A percentile compares a stretch with the other conserved stretches of the same genome.
phyloP scores from a whole-genome alignment of 495 filamentous ascomycete genomes.

The Aspergillus ostianus region DNA sequence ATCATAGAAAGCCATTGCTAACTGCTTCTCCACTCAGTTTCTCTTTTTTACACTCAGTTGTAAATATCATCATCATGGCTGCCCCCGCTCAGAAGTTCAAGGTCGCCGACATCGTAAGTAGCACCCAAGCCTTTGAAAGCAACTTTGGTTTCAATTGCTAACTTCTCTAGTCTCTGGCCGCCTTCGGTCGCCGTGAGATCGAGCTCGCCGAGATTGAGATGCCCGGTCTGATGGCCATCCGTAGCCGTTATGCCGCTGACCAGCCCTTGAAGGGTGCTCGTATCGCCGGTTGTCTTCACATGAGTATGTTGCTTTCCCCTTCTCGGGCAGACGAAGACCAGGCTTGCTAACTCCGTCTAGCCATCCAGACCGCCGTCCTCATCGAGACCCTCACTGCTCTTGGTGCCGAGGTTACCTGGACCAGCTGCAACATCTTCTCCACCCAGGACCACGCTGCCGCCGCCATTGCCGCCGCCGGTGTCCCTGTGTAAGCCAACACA shows the following conservation, averaged over 20 bases:
- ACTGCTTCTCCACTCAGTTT: slow-evolving; percentile 3
- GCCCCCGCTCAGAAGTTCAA: slow-evolving; percentile 92
- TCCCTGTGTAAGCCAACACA: slow-evolving; percentile 69
- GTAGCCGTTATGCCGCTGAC: slow-evolving; percentile 83
- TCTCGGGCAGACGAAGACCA: not conserved
- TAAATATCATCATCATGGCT: slow-evolving; percentile 35
- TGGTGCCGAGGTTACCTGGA: slow-evolving; percentile 97
- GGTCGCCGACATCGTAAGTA: slow-evolving; percentile 89
- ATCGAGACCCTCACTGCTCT: slow-evolving; percentile 94
- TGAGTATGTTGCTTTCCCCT: slow-evolving; percentile 61
- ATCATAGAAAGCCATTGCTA: slow-evolving; percentile 6
- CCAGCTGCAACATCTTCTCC: slow-evolving; percentile 97
- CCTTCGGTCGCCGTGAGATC: slow-evolving; percentile 98
- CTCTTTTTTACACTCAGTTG: slow-evolving; percentile 3
- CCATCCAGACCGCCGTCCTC: slow-evolving; percentile 98
- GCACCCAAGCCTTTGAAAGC: not conserved
- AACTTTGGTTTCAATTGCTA: not conserved
- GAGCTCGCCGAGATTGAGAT: slow-evolving; percentile 98
- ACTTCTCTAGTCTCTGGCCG: slow-evolving; percentile 68
- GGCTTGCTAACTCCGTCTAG: slow-evolving; percentile 37
- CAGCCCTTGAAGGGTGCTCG: slow-evolving; percentile 89
- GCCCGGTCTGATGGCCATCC: slow-evolving; percentile 95
- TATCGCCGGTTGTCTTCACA: slow-evolving; percentile 98
- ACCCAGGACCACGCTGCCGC: slow-evolving; percentile 98
- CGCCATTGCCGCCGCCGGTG: slow-evolving; percentile 89